These are phyloP conservation scores for Moricandia arvensis DNA, from an alignment of 345 rosid genomes.

Conservation along the genomic window DNA sequence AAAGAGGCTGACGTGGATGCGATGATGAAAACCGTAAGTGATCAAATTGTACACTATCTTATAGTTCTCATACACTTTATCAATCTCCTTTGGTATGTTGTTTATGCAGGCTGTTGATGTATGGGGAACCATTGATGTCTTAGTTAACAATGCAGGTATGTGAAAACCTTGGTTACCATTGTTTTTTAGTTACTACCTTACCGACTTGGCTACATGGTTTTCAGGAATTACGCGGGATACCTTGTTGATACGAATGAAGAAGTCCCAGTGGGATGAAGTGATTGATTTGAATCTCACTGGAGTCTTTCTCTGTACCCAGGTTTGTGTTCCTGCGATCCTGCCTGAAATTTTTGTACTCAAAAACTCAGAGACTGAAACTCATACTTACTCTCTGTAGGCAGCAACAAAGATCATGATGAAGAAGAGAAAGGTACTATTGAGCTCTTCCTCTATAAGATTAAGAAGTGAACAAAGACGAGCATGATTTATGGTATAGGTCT, in stretches of 20 bases:
- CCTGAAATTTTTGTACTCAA: constrained; percentile 16
- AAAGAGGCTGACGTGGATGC: constrained; percentile 87
- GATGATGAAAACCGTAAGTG: constrained; percentile 90
- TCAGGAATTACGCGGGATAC: constrained; percentile 89
- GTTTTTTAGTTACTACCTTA: constrained; percentile 22
- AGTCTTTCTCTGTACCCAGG: constrained; percentile 96
- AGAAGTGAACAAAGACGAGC: background rate
- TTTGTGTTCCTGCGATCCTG: constrained; percentile 31
- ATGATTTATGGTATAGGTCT: background rate
- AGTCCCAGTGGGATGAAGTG: constrained; percentile 91
- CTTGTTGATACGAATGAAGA: constrained; percentile 91
- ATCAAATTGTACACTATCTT: constrained; percentile 3
- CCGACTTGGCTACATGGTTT: constrained; percentile 35
- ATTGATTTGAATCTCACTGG: constrained; percentile 93
- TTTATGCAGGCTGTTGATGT: constrained; percentile 75
- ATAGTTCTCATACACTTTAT: background rate
- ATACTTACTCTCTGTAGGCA: constrained; percentile 59
- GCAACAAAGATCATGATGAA: constrained; percentile 95
- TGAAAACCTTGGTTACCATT: background rate
- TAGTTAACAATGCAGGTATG: constrained; percentile 95
- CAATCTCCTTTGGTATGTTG: background rate
- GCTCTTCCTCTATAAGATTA: constrained; percentile 5
- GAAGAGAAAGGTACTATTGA: constrained; percentile 63
- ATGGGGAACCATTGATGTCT: constrained; percentile 94
- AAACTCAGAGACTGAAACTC: constrained; percentile 21